Evolutionary conservation across 805 yeast genomes (phyloP).

Genomic region (Saturnispora besseyi): DNA sequence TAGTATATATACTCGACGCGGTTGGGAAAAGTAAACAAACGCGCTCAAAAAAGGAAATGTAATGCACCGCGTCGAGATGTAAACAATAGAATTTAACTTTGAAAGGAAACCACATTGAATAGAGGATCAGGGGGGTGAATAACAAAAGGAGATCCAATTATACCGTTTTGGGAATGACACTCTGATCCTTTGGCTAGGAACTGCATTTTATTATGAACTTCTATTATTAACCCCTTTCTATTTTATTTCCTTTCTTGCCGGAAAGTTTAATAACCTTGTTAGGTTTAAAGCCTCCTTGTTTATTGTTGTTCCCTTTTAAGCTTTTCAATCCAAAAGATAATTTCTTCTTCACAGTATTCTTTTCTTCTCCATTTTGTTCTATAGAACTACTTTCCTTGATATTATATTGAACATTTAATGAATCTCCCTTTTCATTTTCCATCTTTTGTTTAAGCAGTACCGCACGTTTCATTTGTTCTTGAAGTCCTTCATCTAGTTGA

Average conservation of each 20-base stretch:
- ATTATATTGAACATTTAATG: not conserved
- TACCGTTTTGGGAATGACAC: not conserved
- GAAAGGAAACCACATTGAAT: not conserved
- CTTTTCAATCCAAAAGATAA: conserved; percentile 3
- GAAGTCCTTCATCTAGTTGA: conserved; percentile 5
- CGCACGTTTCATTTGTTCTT: conserved; percentile 46
- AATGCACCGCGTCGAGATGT: conserved; percentile 3
- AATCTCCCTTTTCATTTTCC: not conserved
- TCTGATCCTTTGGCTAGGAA: too few species aligned
- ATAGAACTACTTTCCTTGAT: not conserved
- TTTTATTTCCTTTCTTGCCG: too few species aligned
- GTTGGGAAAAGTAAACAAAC: conserved; percentile 4
- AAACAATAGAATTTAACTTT: not conserved
- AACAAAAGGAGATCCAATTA: not conserved
- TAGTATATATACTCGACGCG: not conserved
- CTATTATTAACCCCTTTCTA: too few species aligned
- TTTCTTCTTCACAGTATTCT: not conserved
- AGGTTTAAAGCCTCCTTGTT: not conserved
- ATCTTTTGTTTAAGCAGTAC: conserved; percentile 7
- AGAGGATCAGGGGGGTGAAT: not conserved
- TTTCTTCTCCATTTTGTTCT: not conserved
- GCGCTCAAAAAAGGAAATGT: conserved; percentile 1
- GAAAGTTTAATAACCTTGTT: not conserved
- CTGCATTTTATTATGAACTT: too few species aligned
- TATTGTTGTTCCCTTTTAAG: not conserved